phyloP scores from a whole-genome alignment of 768 basidiomycete genomes.

The Antrodiella citrinella region DNA sequence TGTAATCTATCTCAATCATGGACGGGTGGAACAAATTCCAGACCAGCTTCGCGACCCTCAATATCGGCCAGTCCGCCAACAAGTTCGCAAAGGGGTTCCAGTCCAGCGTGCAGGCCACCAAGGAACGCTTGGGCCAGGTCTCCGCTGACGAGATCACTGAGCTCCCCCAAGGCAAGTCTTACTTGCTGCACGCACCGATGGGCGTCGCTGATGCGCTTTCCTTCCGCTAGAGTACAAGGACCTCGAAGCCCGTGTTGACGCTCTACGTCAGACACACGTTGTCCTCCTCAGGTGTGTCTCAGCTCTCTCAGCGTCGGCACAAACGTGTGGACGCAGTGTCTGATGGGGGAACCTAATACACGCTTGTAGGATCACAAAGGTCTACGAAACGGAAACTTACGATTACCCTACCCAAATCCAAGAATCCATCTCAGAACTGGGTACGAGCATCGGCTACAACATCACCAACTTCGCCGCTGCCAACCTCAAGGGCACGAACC shows the following conservation, averaged over 20 bases:
- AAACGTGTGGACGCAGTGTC: constrained; percentile 1
- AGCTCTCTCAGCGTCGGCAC: constrained; percentile 2
- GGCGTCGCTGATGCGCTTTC: background rate
- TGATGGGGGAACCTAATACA: background rate
- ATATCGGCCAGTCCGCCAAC: constrained; percentile 67
- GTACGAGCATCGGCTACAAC: constrained; percentile 61
- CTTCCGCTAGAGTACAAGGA: constrained; percentile 81
- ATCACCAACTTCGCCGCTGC: constrained; percentile 80
- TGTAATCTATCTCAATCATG: constrained; percentile 21
- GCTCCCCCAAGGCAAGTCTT: constrained; percentile 63
- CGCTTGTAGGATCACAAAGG: constrained; percentile 72
- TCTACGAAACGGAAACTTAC: constrained; percentile 82
- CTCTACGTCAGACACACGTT: constrained; percentile 71
- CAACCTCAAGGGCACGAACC: constrained; percentile 83
- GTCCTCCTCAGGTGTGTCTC: constrained; percentile 65
- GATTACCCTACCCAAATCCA: constrained; percentile 88
- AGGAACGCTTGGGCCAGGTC: constrained; percentile 83
- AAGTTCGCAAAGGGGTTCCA: constrained; percentile 75
- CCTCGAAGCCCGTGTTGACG: constrained; percentile 91
- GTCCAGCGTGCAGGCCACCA: constrained; percentile 78
- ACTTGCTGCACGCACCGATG: constrained; percentile 1
- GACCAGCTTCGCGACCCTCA: constrained; percentile 52
- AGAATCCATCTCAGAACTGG: constrained; percentile 70
- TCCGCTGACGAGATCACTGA: constrained; percentile 93
- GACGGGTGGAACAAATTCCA: constrained; percentile 62